Evolutionary conservation across 2,329 filamentous ascomycete genomes (phyloP), one percentile per base, ranked within the genome.

Genomic region (Botrytis tulipae): DNA sequence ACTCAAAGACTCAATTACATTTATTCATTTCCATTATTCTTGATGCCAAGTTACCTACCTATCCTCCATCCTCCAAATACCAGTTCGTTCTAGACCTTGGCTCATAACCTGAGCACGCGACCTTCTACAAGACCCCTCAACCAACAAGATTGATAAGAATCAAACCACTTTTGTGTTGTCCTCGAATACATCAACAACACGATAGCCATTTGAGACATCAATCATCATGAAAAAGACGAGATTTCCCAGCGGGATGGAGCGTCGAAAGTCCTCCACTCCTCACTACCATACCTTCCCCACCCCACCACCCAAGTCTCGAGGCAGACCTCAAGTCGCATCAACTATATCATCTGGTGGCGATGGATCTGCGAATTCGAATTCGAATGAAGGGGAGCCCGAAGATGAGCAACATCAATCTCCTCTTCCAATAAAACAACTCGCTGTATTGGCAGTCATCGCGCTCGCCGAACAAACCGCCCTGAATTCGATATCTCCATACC

Each of bases 401-500:
- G 71, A 78, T 60, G 76, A 77, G 22, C 70, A 77, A 54, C 73
- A 79, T 25, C 83, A 87, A 76, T 87, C 89, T 76, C 95, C 95
- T 0, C 84, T 99, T 29, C 96, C 96, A 0, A 89, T 90, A 76
- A 90, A 87, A 77, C 96, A 98, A 84, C 91, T 99, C 75, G 87
- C 90, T 8, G 88, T 98, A 20, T 85, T 99, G 48, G 95, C 95
- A 1, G 84, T 98, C 76, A 93, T 99, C 74, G 95, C 95, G 10
- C 87, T 99, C 35, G 92, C 93, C 71, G 96, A 99, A 82, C 96
- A 99, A 85, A 98, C 95, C 0, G 96, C 96, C 0, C 88, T 99
- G 80, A 99, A 99, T 82, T 97, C 94, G 35, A 98, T 99, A 79
- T 93, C 92, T 18, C 96, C 96, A 1, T 99, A 99, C 82, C 88